Evolutionary conservation across 208 protist genomes (phyloP).

Genomic region (Leishmania turanica): DNA sequence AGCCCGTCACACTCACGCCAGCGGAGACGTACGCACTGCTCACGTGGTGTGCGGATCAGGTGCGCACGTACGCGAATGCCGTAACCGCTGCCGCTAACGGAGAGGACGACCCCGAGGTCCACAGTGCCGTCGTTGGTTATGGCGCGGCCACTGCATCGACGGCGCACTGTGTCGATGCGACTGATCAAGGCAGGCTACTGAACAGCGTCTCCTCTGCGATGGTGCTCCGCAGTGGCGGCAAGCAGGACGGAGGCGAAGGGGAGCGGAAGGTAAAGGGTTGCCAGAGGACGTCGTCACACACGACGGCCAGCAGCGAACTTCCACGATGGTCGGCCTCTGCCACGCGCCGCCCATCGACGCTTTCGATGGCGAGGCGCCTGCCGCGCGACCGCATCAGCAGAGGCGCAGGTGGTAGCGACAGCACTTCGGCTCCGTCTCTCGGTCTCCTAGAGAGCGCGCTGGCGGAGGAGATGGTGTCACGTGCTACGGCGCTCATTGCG

Average conservation of each 20-base stretch:
- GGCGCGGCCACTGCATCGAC: background rate
- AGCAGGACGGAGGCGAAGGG: background rate
- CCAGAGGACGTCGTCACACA: background rate
- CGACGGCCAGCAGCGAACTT: background rate
- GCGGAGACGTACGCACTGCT: conserved; percentile 8
- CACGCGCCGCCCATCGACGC: background rate
- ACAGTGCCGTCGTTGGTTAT: background rate
- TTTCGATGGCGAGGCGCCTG: conserved; percentile 1
- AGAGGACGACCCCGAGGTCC: background rate
- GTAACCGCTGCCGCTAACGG: conserved; percentile 1
- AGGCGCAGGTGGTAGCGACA: background rate
- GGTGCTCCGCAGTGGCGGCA: background rate
- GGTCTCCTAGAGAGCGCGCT: background rate
- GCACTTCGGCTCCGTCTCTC: background rate
- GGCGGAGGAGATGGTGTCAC: conserved; percentile 1
- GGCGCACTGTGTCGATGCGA: background rate
- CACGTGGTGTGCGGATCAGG: conserved; percentile 16
- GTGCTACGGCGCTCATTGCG: conserved; percentile 15
- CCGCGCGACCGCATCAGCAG: background rate
- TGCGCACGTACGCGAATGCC: background rate
- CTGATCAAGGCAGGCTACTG: background rate
- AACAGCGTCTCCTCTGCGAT: background rate
- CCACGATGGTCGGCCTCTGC: background rate
- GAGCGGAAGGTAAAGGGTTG: background rate
- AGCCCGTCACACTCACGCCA: conserved; percentile 12